These are phyloP conservation scores for Candida taoyuanica DNA, from an alignment of 805 yeast species.

Conservation along the genomic window DNA sequence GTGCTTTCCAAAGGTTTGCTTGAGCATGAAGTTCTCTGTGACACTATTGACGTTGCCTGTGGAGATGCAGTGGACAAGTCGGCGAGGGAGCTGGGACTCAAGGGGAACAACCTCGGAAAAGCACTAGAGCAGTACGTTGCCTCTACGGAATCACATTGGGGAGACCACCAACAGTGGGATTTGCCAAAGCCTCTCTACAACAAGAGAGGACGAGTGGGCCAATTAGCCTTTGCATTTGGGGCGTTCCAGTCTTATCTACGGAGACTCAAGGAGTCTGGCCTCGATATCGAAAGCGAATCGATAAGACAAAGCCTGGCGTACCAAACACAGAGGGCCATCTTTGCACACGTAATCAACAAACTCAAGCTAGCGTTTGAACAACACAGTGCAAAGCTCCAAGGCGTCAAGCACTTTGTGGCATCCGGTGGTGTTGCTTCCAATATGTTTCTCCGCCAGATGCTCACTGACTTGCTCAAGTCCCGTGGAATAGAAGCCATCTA, in stretches of 20 bases:
- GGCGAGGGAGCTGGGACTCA: constrained; percentile 76
- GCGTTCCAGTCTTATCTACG: constrained; percentile 60
- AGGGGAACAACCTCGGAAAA: constrained; percentile 82
- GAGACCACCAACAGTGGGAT: constrained; percentile 16
- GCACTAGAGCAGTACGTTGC: constrained; percentile 62
- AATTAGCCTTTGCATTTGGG: constrained; percentile 68
- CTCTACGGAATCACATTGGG: constrained; percentile 30
- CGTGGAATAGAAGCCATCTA: constrained; percentile 44
- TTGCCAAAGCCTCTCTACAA: constrained; percentile 53
- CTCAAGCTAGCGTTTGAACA: constrained; percentile 44
- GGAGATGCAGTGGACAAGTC: constrained; percentile 95
- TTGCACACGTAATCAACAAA: constrained; percentile 68
- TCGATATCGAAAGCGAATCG: constrained; percentile 16
- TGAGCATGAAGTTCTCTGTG: constrained; percentile 67
- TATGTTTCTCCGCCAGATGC: constrained; percentile 43
- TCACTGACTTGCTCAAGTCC: constrained; percentile 35
- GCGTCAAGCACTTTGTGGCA: constrained; percentile 57
- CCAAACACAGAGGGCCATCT: constrained; percentile 59
- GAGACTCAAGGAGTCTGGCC: constrained; percentile 26
- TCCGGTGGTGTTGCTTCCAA: constrained; percentile 97
- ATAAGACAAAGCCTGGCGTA: constrained; percentile 46
- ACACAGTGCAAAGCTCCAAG: constrained; percentile 38
- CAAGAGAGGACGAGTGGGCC: constrained; percentile 40
- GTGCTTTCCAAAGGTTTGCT: constrained; percentile 58
- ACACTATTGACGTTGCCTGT: constrained; percentile 83